These are phyloP conservation scores for Parastagonospora nodorum DNA, from an alignment of 2,329 filamentous ascomycete genomes.

Conservation along the genomic window DNA sequence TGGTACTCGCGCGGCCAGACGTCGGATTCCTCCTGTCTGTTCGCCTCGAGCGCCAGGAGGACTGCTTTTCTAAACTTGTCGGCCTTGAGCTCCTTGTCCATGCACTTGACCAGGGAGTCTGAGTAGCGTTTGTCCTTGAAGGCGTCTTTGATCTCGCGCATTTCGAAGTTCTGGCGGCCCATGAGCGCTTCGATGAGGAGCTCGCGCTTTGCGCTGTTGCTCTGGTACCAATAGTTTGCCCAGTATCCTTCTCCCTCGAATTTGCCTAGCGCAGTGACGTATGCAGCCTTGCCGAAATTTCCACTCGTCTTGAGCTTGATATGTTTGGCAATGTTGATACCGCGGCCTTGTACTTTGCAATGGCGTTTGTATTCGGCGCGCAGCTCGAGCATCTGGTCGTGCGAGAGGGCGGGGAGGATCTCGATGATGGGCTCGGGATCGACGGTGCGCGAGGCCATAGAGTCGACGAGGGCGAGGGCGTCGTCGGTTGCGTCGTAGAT, in stretches of 20 bases:
- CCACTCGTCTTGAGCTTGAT: conserved; percentile 79
- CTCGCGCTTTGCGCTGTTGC: conserved; percentile 80
- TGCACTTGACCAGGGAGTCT: conserved; percentile 80
- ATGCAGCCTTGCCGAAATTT: conserved; percentile 87
- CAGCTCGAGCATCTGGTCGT: conserved; percentile 86
- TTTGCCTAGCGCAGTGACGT: conserved; percentile 83
- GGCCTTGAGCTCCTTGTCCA: conserved; percentile 89
- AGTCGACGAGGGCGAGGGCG: conserved; percentile 74
- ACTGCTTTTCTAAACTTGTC: conserved; percentile 96
- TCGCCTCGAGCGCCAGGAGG: conserved; percentile 79
- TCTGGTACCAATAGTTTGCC: conserved; percentile 98
- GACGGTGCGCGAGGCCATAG: conserved; percentile 67
- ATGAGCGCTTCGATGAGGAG: conserved; percentile 92
- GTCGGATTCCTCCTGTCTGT: conserved; percentile 80
- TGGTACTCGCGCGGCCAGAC: conserved; percentile 61
- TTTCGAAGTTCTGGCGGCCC: conserved; percentile 87
- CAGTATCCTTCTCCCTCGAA: conserved; percentile 97
- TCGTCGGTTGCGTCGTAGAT: conserved; percentile 86
- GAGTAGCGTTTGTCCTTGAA: conserved; percentile 93
- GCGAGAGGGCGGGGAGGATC: conserved; percentile 80
- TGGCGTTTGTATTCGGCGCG: conserved; percentile 89
- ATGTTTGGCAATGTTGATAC: conserved; percentile 85
- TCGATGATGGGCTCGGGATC: conserved; percentile 76
- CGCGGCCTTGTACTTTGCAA: conserved; percentile 80
- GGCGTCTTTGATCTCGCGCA: conserved; percentile 80